Evolutionary conservation across 1,284 basidiomycete genomes (phyloP), one percentile per base, ranked within the genome.

Genomic region (Leccinum subrobustum): DNA sequence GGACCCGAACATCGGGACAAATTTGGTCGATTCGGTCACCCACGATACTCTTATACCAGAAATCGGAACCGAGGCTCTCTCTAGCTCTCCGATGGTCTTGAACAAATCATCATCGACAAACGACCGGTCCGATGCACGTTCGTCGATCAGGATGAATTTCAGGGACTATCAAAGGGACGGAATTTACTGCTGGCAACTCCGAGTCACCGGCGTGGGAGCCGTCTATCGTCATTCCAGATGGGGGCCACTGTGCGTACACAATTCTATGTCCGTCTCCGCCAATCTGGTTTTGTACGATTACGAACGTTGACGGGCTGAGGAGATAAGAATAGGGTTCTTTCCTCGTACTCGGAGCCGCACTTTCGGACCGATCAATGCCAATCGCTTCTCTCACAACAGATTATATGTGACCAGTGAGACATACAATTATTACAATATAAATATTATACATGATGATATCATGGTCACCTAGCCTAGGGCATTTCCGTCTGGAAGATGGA

Each of bases 331-430:
- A 12, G 11, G 6, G 2, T 4, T 5, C 39, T 25, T 64, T 35
- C 58, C 25, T 3, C 44, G 37, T 9, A 66, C 47, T 4, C 54
- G 58, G 25, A 66, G 51, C 18, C 60, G 66, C 16, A 58, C 25
- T 52, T 63, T 65, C 23, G 64, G 65, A 18, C 37, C 14, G 52
- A 68, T 20, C 11, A 57, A 7, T 6, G 42, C 42, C 55, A 66
- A 47, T 53, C 66, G 56, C 35, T 63, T 68, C 16, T 63, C 44
- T 6, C 57, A 11, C 2, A 57, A 60, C 8, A 67, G 53, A 1
- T 65, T 60, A 29, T 59, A 54, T 39, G 47, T 64, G 25, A 12
- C 2, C 27, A 29, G 27, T 50, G 55, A 67, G 59, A 35, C 54
- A 65, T 65, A 35, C 27, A 29, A 29, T 29, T 29, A 29, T 27